A percentile compares a stretch with the other conserved stretches of the same genome.
Conservation (phyloP, 192 early-diverging fungal genomes). For the Rhizophagus sp. region DNA sequence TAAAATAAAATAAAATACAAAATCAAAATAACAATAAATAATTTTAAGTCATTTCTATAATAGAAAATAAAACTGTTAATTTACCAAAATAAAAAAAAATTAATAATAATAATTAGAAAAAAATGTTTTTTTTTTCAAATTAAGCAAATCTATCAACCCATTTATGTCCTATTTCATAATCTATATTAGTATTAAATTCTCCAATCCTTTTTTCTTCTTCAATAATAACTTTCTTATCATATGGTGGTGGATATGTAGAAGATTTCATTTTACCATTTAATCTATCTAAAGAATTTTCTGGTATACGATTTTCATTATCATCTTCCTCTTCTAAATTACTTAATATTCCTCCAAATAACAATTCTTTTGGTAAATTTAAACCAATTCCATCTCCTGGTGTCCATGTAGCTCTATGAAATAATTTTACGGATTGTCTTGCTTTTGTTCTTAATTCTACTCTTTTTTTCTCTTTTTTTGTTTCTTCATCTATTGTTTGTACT, state of each 20-base stretch:
- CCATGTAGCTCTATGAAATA: slow-evolving; percentile 31
- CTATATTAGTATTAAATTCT: background rate
- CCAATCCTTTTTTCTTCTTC: background rate
- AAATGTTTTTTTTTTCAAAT: no score
- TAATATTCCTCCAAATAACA: slow-evolving; percentile 4
- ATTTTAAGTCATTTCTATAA: no score
- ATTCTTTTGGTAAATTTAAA: slow-evolving; percentile 30
- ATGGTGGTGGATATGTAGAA: background rate
- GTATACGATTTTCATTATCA: background rate
- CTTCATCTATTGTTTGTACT: background rate
- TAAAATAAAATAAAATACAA: no score
- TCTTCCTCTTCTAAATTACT: slow-evolving; percentile 8
- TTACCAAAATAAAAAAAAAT: no score
- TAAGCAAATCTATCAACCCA: slow-evolving; percentile 21
- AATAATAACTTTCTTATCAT: background rate
- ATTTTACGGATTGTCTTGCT: slow-evolving; percentile 12
- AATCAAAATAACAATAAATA: no score
- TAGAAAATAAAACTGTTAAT: no score
- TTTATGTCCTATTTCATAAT: background rate
- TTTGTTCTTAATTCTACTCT: slow-evolving; percentile 14
- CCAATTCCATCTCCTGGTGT: slow-evolving; percentile 26
- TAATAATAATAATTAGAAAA: no score
- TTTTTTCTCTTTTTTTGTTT: slow-evolving; percentile 22
- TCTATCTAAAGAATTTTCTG: background rate
- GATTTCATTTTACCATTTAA: slow-evolving; percentile 1